phyloP scores from a whole-genome alignment of 116 monocot genomes.

The Trichopus zeylanicus region DNA sequence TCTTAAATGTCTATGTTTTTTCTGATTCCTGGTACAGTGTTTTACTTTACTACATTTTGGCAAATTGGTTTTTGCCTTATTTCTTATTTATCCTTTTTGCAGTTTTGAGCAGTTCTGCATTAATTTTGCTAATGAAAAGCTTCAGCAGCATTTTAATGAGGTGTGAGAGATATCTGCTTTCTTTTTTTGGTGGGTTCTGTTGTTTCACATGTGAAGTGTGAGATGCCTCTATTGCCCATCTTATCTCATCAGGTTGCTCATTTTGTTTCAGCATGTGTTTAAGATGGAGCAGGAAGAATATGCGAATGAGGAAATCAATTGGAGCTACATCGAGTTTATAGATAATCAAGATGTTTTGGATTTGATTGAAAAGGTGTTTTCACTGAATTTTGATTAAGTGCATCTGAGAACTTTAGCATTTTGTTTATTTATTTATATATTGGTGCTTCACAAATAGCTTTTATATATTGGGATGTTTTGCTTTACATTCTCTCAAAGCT shows the following conservation, averaged over 20 bases:
- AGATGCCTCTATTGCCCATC: background rate
- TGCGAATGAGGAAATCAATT: constrained; percentile 80
- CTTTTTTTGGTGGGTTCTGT: background rate
- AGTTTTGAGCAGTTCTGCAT: constrained; percentile 99
- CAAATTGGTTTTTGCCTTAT: background rate
- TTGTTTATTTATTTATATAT: no score
- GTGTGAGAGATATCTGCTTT: constrained; percentile 16
- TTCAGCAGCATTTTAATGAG: constrained; percentile 99
- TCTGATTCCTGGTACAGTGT: no score
- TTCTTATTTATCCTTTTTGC: constrained; percentile 9
- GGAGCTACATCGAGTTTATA: constrained; percentile 97
- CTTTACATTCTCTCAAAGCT: no score
- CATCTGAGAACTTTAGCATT: background rate
- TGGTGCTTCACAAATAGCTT: no score
- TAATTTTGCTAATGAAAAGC: constrained; percentile 96
- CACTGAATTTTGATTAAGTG: background rate
- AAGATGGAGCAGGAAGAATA: constrained; percentile 99
- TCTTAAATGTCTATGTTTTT: no score
- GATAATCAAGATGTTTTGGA: constrained; percentile 95
- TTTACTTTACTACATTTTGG: background rate
- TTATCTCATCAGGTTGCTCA: constrained; percentile 8
- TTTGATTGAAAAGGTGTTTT: constrained; percentile 86
- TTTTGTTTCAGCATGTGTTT: constrained; percentile 85
- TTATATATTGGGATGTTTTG: no score
- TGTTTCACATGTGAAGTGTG: background rate